Base-by-base conservation (phyloP, 306 rosid species). In the Coriaria nepalensis region DNA sequence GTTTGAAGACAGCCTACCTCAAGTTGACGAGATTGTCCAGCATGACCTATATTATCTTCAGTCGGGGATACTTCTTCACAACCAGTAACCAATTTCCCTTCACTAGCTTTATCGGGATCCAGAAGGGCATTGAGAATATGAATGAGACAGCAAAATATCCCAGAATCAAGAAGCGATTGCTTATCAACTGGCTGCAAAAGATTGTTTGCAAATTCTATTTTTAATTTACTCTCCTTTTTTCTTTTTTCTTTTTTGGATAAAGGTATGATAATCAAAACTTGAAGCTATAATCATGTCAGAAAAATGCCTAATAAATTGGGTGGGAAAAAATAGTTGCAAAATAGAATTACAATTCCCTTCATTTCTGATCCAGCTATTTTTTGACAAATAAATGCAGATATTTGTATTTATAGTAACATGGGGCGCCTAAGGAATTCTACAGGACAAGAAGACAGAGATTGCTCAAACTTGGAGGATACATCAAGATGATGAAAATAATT, bases 151-250 rank as follows among this genome's bases (percentile, higher is more conserved):
- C 99, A 79, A 49, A 92, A 82, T 69, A 92, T 86, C 51, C 99
- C 99, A 50, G 99, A 92, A 76, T 86, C 99, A 37, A 92, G 99
- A 69, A 92, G 88, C 65, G 94, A 92, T 72, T 86, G 94, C 62
- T 92, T 92, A 78, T 86, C 99, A 52, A 82, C 69, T 49, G 96
- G 96, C 99, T 92, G 93, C 76, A 73, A 66, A 41, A 56, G 52
- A 45, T 59, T 39, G 50, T 59, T 13, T 33, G 15, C 13, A 29
- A 59, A 29, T 15, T 43, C 47, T 42, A 50, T 41, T 20, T 20
- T 20, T 20, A 20, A 20, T 1, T 20, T 20, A 20, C 3, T 20
- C 29, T 20, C 3, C 29, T 20, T 20, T 20, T 1, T 20, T 20
- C 29, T 20, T 20, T 3, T 20, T 20, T 20, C 1, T 20, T 20